Percentiles rank a stretch among this genome's conserved stretches.
Evolutionary conservation across 257 asterid species (phyloP).

Genomic region (Paraleonurus japonicus): DNA sequence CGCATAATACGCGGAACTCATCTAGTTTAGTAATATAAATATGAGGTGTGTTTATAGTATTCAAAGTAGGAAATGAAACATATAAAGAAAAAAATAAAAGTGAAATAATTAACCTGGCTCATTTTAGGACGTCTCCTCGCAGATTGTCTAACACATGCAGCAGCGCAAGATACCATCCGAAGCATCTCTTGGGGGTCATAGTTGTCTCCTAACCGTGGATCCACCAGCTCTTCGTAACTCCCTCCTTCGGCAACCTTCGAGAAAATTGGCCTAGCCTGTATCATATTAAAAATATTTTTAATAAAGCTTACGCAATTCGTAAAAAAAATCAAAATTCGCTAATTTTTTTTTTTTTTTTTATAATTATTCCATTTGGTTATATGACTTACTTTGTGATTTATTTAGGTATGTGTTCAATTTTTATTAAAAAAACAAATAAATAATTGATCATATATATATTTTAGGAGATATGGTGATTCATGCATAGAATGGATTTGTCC

Average conservation of each 20-base stretch:
- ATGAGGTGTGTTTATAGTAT: neutral
- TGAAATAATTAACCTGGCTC: constrained; percentile 58
- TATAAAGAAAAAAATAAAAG: neutral
- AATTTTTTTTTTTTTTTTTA: too few relatives aligned
- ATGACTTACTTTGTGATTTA: too few relatives aligned
- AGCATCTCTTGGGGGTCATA: constrained; percentile 65
- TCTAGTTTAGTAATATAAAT: too few relatives aligned
- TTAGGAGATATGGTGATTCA: too few relatives aligned
- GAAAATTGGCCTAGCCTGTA: constrained; percentile 74
- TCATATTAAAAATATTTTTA: neutral
- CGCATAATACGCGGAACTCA: too few relatives aligned
- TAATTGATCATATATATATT: too few relatives aligned
- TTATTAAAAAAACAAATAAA: too few relatives aligned
- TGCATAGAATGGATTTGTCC: too few relatives aligned
- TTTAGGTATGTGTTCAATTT: too few relatives aligned
- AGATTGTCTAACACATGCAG: constrained; percentile 62
- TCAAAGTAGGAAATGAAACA: neutral
- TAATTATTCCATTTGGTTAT: too few relatives aligned
- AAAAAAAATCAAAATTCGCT: neutral
- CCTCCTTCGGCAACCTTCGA: constrained; percentile 47
- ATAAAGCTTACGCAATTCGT: neutral
- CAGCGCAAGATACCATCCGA: constrained; percentile 65
- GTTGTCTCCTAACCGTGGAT: constrained; percentile 44
- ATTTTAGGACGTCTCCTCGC: constrained; percentile 74
- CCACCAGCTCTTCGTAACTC: constrained; percentile 54